These are phyloP conservation scores for Perkinsus marinus DNA, from an alignment of 169 alveolate genomes.

Conservation along the genomic window DNA sequence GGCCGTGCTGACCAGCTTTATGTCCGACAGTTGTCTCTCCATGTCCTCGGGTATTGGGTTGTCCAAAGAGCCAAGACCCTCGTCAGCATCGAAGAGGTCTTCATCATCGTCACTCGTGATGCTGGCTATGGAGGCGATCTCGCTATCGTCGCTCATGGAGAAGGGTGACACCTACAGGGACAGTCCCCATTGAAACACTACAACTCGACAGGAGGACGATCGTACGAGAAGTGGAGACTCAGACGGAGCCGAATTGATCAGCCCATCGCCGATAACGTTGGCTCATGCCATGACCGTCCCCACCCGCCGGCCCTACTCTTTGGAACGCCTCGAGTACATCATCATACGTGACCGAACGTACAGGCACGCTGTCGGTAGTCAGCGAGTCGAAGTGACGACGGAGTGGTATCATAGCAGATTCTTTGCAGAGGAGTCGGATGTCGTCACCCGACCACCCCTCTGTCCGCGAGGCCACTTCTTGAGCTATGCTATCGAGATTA, in stretches of 20 bases:
- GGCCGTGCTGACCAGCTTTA: neutral
- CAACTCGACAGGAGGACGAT: neutral
- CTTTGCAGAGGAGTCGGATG: conserved; percentile 65
- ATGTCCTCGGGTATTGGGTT: neutral
- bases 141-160: neutral
- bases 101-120: neutral
- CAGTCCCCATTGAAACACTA: neutral
- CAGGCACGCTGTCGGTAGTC: neutral
- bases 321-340: neutral
- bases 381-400: conserved; percentile 5
- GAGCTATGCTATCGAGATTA: neutral
- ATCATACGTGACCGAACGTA: neutral
- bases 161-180: neutral
- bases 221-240: neutral
- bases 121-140: neutral
- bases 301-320: neutral
- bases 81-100: neutral
- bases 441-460: conserved; percentile 65
- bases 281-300: neutral
- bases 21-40: neutral
- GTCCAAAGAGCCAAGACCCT: neutral
- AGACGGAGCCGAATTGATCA: neutral
- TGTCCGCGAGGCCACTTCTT: conserved; percentile 33
- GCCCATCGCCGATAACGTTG: neutral
- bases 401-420: conserved; percentile 67